Percentiles rank a stretch among this genome's conserved stretches.
Evolutionary conservation across 495 filamentous ascomycete genomes (phyloP).

Genomic region (Penicillium steckii): DNA sequence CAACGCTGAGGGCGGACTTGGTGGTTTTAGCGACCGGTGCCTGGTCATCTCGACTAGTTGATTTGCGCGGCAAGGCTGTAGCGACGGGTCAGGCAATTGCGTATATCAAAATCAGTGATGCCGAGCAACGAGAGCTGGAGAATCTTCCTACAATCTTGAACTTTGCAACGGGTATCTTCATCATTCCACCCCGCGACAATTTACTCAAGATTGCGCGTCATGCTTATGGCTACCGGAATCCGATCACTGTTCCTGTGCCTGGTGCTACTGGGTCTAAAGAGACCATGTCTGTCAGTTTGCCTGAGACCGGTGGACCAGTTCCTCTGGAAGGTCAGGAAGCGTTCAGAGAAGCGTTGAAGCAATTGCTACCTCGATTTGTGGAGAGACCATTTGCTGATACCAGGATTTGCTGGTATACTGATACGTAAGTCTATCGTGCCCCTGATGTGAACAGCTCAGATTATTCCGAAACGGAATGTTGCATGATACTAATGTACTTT

Average conservation of each 20-base stretch:
- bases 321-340: slow-evolving; percentile 62
- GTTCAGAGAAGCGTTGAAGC: slow-evolving; percentile 58
- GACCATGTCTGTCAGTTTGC: slow-evolving; percentile 43
- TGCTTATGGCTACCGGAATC: slow-evolving; percentile 79
- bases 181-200: slow-evolving; percentile 71
- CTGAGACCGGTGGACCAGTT: slow-evolving; percentile 34
- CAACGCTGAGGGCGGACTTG: slow-evolving; percentile 62
- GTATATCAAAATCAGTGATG: slow-evolving; percentile 68
- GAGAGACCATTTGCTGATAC: slow-evolving; percentile 65
- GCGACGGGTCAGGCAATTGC: slow-evolving; percentile 79
- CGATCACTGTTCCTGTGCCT: slow-evolving; percentile 44
- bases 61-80: slow-evolving; percentile 70
- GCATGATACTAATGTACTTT: neutral
- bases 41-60: slow-evolving; percentile 75
- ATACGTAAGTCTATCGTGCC: slow-evolving; percentile 53
- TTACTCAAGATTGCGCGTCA: slow-evolving; percentile 82
- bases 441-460: too few species aligned
- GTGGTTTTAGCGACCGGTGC: slow-evolving; percentile 82
- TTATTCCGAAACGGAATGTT: too few species aligned
- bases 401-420: slow-evolving; percentile 88
- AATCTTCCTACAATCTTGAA: slow-evolving; percentile 76
- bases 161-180: slow-evolving; percentile 75
- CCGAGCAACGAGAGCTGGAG: slow-evolving; percentile 61
- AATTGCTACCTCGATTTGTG: slow-evolving; percentile 61
- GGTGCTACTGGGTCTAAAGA: slow-evolving; percentile 24